phyloP scores from a whole-genome alignment of 768 basidiomycete genomes.

The Royoungia palumana region DNA sequence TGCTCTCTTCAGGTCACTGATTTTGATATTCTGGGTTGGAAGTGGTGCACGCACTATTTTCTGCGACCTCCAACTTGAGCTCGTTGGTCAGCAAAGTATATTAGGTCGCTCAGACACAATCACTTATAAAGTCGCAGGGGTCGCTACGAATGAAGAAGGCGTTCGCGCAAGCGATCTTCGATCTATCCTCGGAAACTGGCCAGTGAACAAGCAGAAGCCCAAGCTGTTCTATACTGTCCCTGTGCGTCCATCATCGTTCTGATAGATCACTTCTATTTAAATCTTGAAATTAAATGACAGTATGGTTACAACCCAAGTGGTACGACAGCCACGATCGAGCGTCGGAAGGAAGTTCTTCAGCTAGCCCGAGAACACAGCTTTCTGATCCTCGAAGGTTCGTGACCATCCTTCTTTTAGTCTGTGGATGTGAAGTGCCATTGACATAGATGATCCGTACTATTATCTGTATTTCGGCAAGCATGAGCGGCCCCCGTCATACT shows the following conservation, averaged over 20 bases:
- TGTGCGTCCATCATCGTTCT: slow-evolving; percentile 36
- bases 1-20: slow-evolving; percentile 11
- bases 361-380: slow-evolving; percentile 73
- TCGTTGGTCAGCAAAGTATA: slow-evolving; percentile 50
- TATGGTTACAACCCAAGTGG: slow-evolving; percentile 89
- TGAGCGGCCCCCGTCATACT: slow-evolving; percentile 73
- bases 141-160: slow-evolving; percentile 73
- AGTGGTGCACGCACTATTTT: slow-evolving; percentile 71
- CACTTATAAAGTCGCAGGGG: slow-evolving; percentile 45
- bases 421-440: background rate
- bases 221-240: slow-evolving; percentile 81
- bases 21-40: background rate
- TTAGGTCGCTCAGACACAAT: background rate
- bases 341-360: slow-evolving; percentile 67
- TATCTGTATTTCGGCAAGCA: slow-evolving; percentile 70
- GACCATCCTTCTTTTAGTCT: background rate
- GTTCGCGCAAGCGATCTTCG: slow-evolving; percentile 59
- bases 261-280: slow-evolving; percentile 1
- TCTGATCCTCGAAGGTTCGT: slow-evolving; percentile 78
- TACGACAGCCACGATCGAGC: slow-evolving; percentile 64
- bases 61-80: slow-evolving; percentile 48
- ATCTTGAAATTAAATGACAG: slow-evolving; percentile 33
- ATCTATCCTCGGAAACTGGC: slow-evolving; percentile 71
- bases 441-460: slow-evolving; percentile 74
- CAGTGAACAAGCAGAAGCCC: slow-evolving; percentile 63